Conservation (phyloP, 2,329 filamentous ascomycete species). For the Stachybotrys elegans region DNA sequence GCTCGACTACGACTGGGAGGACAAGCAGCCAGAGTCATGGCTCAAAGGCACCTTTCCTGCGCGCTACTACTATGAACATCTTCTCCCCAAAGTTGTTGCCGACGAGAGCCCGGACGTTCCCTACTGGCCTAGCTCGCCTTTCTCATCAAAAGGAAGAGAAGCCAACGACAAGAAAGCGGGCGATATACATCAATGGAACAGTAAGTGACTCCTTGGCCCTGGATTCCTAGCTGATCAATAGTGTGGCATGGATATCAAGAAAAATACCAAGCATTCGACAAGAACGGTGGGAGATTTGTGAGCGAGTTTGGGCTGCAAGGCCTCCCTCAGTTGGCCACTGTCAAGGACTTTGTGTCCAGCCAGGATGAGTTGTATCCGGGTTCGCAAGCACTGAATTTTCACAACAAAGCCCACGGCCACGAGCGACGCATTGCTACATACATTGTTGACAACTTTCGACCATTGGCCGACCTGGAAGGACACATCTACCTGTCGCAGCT, state of each 20-base stretch:
- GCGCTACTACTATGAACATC: conserved; percentile 73
- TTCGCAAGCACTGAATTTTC: conserved; percentile 52
- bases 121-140: conserved; percentile 65
- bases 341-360: conserved; percentile 59
- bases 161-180: conserved; percentile 65
- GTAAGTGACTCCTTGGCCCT: neutral
- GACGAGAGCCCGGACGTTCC: conserved; percentile 48
- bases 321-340: conserved; percentile 62
- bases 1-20: conserved; percentile 66
- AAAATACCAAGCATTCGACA: conserved; percentile 71
- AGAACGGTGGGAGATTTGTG: conserved; percentile 69
- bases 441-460: conserved; percentile 62
- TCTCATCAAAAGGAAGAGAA: conserved; percentile 49
- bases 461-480: neutral
- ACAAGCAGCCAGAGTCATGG: conserved; percentile 75
- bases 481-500: conserved; percentile 36
- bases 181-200: conserved; percentile 70
- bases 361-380: conserved; percentile 52
- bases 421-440: conserved; percentile 68
- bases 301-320: conserved; percentile 71
- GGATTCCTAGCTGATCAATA: neutral
- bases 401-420: conserved; percentile 63
- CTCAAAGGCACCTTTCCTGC: conserved; percentile 72
- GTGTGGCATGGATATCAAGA: conserved; percentile 68
- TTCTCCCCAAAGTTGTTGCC: conserved; percentile 61